These are phyloP conservation scores for Coniochaeta sp. DNA, from an alignment of 2,329 filamentous ascomycete genomes.

Conservation along the genomic window DNA sequence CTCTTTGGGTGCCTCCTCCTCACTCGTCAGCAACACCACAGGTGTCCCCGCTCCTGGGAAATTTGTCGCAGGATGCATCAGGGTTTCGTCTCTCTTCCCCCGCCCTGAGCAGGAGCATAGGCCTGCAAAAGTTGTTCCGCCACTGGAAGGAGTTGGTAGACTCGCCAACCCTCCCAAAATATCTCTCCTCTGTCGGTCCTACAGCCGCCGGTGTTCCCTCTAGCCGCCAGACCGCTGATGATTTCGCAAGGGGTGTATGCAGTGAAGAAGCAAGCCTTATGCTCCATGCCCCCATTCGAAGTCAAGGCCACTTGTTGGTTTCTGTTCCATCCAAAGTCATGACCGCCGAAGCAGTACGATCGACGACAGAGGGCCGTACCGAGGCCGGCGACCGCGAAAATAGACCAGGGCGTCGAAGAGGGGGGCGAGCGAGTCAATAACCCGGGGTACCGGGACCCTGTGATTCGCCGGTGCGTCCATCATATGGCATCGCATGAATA, in stretches of 20 bases:
- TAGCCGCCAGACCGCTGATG: not conserved
- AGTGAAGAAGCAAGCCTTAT: not conserved
- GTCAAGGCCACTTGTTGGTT: too few relatives aligned
- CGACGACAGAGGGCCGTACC: slow-evolving; percentile 1
- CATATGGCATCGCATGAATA: not conserved
- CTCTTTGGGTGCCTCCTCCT: not conserved
- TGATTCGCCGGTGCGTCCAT: not conserved
- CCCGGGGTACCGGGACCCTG: not conserved
- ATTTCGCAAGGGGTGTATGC: not conserved
- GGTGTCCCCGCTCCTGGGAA: not conserved
- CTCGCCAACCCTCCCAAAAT: not conserved
- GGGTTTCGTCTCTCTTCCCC: not conserved
- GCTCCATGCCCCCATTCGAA: too few relatives aligned
- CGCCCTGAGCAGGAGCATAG: not conserved
- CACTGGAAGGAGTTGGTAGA: not conserved
- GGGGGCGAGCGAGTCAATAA: not conserved
- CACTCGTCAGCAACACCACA: not conserved
- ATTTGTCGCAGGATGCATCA: not conserved
- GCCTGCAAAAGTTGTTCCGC: not conserved
- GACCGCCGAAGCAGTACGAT: not conserved
- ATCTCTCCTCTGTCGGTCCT: not conserved
- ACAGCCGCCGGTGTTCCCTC: not conserved
- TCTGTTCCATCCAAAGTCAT: not conserved
- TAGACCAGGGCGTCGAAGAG: not conserved
- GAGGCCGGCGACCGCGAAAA: not conserved